Evolutionary conservation across 2,329 filamentous ascomycete genomes (phyloP), one percentile per base, ranked within the genome.

Genomic region (Stagonosporopsis cucurbitacearum): DNA sequence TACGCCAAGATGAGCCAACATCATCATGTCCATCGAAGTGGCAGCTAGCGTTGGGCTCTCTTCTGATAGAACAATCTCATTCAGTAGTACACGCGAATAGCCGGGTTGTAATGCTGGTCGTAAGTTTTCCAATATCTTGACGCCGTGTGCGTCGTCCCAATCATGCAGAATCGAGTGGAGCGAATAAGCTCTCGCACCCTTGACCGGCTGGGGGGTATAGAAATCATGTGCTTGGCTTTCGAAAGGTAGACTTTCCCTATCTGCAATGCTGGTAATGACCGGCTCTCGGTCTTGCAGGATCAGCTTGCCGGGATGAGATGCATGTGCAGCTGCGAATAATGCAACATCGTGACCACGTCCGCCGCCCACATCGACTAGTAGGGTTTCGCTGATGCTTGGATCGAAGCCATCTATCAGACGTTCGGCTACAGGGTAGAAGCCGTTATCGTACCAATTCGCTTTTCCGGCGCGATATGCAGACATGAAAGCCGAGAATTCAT

Each of bases 211-310:
- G 9, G 78, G 73, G 0, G 70, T 78, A 52, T 78, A 77, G 52
- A 83, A 83, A 57, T 83, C 77, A 54, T 83, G 74, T 2, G 64
- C 65, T 72, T 57, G 47, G 33, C 52, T 37, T 22, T 55, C 45
- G 39, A 62, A 81, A 76, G 4, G 62, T 7, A 55, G 71, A 57
- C 25, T 75, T 66, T 12, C 59, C 40, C 23, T 51, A 7, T 44
- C 58, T 25, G 3, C 58, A 44, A 36, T 61, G 58, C 15, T 66
- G 64, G 17, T 71, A 55, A 39, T 64, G 58, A 45, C 73, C 49
- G 17, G 83, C 78, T 2, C 71, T 65, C 0, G 77, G 73, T 85
- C 83, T 59, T 85, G 81, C 0, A 84, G 68, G 0, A 84, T 65
- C 2, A 84, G 64, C 4, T 74, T 69, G 1, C 81, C 81, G 0